Conservation (phyloP, 2,329 filamentous ascomycete species). For the Chrysosporium queenslandicum region DNA sequence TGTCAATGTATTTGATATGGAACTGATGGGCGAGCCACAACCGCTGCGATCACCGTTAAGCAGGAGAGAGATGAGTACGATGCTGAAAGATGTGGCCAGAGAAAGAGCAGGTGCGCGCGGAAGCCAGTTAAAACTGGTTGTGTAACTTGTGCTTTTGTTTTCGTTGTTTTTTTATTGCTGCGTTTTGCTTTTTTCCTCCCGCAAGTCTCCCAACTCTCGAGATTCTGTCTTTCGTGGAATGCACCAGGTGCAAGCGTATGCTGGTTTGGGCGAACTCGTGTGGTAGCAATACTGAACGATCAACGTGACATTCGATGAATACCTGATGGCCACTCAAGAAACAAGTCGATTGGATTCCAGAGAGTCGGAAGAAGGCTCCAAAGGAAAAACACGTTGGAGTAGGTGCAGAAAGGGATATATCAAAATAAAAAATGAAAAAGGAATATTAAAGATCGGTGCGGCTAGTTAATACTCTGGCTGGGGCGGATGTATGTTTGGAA, state of each 20-base stretch:
- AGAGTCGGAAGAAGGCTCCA: not conserved
- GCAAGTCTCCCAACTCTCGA: not conserved
- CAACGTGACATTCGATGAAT: not conserved
- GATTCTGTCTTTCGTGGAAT: not conserved
- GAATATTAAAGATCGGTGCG: slow-evolving; percentile 11
- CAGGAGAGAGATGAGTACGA: slow-evolving; percentile 3
- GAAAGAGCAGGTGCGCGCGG: slow-evolving; percentile 5
- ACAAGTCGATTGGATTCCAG: not conserved
- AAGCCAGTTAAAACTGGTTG: not conserved
- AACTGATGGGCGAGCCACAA: slow-evolving; percentile 1
- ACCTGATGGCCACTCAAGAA: not conserved
- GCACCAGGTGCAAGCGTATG: not conserved
- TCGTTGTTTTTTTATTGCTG: slow-evolving; percentile 1
- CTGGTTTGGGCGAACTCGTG: not conserved
- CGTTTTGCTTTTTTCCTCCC: slow-evolving; percentile 1
- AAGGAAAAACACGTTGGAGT: not conserved
- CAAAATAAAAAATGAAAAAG: slow-evolving; percentile 5
- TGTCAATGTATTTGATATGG: slow-evolving; percentile 17
- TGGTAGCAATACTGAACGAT: not conserved
- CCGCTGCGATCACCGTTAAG: not conserved
- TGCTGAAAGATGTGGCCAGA: not conserved
- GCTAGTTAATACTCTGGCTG: slow-evolving; percentile 7
- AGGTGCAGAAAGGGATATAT: slow-evolving; percentile 4
- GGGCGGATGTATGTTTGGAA: slow-evolving; percentile 3
- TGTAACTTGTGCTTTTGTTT: slow-evolving; percentile 9